These are phyloP conservation scores for Fusarium mundagurra DNA, from an alignment of 2,329 filamentous ascomycete genomes.

Conservation along the genomic window DNA sequence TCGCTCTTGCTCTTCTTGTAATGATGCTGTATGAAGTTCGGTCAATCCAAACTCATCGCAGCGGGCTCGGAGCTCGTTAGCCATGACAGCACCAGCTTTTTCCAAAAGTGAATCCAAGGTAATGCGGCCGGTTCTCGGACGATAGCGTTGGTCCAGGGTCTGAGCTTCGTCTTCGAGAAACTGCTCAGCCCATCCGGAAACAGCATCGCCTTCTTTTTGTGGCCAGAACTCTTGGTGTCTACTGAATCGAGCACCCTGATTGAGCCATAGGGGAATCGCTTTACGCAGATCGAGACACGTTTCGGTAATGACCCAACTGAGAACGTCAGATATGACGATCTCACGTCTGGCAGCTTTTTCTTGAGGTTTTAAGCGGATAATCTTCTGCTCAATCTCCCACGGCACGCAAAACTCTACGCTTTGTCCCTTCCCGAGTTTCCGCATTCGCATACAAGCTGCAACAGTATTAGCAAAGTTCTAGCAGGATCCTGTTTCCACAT, in stretches of 20 bases:
- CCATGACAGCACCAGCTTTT: background rate
- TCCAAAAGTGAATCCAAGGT: background rate
- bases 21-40: conserved; percentile 25
- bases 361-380: conserved; percentile 43
- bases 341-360: background rate
- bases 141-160: conserved; percentile 63
- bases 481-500: no score
- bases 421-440: conserved; percentile 73
- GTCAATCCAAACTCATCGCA: conserved; percentile 28
- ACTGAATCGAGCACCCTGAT: conserved; percentile 65
- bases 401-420: conserved; percentile 70
- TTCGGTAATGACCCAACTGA: conserved; percentile 65
- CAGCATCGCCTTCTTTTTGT: background rate
- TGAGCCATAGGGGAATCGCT: conserved; percentile 60
- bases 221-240: conserved; percentile 53
- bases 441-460: conserved; percentile 74
- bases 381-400: conserved; percentile 66
- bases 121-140: conserved; percentile 41
- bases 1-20: conserved; percentile 75
- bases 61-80: background rate
- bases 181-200: conserved; percentile 43
- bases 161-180: conserved; percentile 67
- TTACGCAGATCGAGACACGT: conserved; percentile 20
- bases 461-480: no score
- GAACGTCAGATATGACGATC: conserved; percentile 63